Percentiles rank a stretch among this genome's conserved stretches.
These are phyloP conservation scores for Cyclotella baltica DNA, from an alignment of 108 stramenopile genomes.

Conservation along the genomic window DNA sequence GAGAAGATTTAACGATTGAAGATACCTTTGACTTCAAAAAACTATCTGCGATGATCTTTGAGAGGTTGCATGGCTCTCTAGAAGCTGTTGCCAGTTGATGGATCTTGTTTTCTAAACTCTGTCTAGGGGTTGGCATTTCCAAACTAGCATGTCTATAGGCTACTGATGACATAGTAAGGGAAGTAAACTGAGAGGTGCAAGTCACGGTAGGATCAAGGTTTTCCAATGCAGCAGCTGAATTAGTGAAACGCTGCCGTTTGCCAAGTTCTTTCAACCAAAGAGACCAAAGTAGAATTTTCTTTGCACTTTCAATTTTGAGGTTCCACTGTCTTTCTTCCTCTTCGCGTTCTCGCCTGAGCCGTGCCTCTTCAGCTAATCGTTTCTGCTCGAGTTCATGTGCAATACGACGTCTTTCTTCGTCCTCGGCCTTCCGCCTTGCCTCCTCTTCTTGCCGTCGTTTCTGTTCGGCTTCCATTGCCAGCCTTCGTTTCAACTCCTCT, in stretches of 20 bases:
- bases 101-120: conserved; percentile 27
- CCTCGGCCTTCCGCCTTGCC: conserved; percentile 8
- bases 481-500: conserved; percentile 28
- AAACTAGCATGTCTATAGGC: not conserved
- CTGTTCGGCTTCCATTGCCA: conserved; percentile 8
- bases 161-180: conserved; percentile 3
- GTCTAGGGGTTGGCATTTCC: not conserved
- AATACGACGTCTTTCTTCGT: conserved; percentile 21
- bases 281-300: conserved; percentile 44
- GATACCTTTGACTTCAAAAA: not conserved
- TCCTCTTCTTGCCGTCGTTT: conserved; percentile 17
- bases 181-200: conserved; percentile 6
- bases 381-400: conserved; percentile 17
- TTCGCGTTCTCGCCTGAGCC: conserved; percentile 34
- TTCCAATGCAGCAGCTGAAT: conserved; percentile 19
- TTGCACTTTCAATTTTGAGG: conserved; percentile 44
- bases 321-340: conserved; percentile 50
- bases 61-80: conserved; percentile 28
- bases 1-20: not conserved
- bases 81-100: conserved; percentile 52
- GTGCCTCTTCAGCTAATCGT: conserved; percentile 51
- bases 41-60: conserved; percentile 26
- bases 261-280: conserved; percentile 51
- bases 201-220: conserved; percentile 45
- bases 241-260: conserved; percentile 17